These are phyloP conservation scores for Ulota crispa DNA, from an alignment of 225 moss, liverwort and hornwort genomes.

Conservation along the genomic window DNA sequence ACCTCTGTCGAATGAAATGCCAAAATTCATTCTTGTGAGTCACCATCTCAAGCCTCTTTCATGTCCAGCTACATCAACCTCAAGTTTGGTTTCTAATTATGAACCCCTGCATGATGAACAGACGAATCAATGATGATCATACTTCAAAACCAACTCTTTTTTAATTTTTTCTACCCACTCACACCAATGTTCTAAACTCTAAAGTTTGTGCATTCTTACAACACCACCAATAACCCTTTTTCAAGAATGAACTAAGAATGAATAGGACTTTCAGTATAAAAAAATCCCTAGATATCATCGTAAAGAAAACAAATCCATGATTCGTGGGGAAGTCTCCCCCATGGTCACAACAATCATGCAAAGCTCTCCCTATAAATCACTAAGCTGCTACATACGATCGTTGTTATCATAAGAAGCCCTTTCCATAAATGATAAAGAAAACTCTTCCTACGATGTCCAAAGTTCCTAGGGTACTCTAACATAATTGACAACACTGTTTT, in stretches of 20 bases:
- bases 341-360: background rate
- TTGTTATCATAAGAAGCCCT: background rate
- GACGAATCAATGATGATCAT: background rate
- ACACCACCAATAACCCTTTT: background rate
- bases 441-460: background rate
- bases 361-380: background rate
- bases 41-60: background rate
- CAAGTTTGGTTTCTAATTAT: no score
- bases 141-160: background rate
- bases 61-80: background rate
- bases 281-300: background rate
- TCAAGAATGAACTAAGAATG: background rate
- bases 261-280: background rate
- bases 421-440: background rate
- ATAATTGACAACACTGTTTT: no score
- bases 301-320: background rate
- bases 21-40: constrained; percentile 43
- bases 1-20: constrained; percentile 74
- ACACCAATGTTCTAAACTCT: background rate
- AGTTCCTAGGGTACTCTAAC: background rate
- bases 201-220: background rate
- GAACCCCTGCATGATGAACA: background rate
- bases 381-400: background rate
- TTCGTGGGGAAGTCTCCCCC: background rate
- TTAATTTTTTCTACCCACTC: background rate